These are phyloP conservation scores for Lithohypha guttulata DNA, from an alignment of 2,329 filamentous ascomycete species.

Conservation along the genomic window DNA sequence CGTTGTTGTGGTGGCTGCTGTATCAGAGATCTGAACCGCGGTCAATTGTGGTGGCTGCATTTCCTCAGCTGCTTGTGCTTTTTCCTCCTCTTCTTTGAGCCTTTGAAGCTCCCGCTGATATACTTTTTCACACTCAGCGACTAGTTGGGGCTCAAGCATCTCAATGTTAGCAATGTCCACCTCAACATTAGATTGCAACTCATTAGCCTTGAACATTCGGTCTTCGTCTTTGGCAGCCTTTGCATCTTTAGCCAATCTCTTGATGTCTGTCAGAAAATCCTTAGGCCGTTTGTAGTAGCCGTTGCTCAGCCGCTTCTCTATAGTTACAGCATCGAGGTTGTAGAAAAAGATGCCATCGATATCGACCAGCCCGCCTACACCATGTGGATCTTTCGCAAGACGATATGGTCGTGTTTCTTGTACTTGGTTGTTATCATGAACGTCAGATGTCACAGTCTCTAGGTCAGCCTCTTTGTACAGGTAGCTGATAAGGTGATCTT, in stretches of 20 bases:
- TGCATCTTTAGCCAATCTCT: constrained; percentile 72
- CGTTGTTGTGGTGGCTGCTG: constrained; percentile 22
- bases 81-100: constrained; percentile 53
- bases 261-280: constrained; percentile 83
- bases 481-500: constrained; percentile 64
- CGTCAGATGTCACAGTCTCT: constrained; percentile 48
- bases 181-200: constrained; percentile 85
- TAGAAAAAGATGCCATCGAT: constrained; percentile 77
- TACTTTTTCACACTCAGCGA: constrained; percentile 68
- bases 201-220: constrained; percentile 74
- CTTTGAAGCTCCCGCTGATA: constrained; percentile 63
- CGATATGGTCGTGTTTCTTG: constrained; percentile 64
- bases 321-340: constrained; percentile 83
- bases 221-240: constrained; percentile 73
- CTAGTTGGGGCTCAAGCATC: constrained; percentile 49
- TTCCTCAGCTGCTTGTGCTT: constrained; percentile 35
- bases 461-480: constrained; percentile 76
- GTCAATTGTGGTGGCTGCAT: constrained; percentile 39
- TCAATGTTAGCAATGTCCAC: constrained; percentile 78
- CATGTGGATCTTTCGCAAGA: constrained; percentile 67
- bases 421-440: constrained; percentile 44
- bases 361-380: constrained; percentile 64
- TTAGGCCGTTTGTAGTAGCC: constrained; percentile 87
- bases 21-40: constrained; percentile 42
- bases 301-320: constrained; percentile 93